A percentile compares a stretch with the other conserved stretches of the same genome.
phyloP scores from a whole-genome alignment of 2,329 filamentous ascomycete species.

The Chaetomium olivaceum region DNA sequence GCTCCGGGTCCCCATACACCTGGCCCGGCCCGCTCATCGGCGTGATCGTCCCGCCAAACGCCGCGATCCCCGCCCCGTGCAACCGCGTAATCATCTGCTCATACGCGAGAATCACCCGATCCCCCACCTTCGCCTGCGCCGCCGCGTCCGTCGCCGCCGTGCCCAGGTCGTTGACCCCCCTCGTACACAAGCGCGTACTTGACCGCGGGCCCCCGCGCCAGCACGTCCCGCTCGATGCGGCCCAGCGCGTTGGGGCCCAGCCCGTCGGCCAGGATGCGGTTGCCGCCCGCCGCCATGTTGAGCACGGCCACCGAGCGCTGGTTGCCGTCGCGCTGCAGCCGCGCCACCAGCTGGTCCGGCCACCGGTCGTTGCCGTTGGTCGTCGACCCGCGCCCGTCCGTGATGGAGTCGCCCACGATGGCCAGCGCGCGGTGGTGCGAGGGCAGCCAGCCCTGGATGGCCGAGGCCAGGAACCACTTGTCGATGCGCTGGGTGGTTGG shows the following conservation, averaged over 20 bases:
- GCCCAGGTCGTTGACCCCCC: slow-evolving; percentile 67
- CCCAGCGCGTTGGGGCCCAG: slow-evolving; percentile 59
- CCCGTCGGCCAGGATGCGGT: slow-evolving; percentile 59
- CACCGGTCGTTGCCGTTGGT: slow-evolving; percentile 58
- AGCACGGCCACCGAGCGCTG: slow-evolving; percentile 39
- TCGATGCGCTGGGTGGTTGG: slow-evolving; percentile 35
- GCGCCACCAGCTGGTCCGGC: slow-evolving; percentile 46
- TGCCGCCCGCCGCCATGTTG: slow-evolving; percentile 66
- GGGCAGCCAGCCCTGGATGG: slow-evolving; percentile 56
- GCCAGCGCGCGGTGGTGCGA: slow-evolving; percentile 47
- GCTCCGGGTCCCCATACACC: slow-evolving; percentile 51
- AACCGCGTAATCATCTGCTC: slow-evolving; percentile 56
- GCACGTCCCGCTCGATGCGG: slow-evolving; percentile 60
- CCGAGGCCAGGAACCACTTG: slow-evolving; percentile 62
- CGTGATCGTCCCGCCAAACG: slow-evolving; percentile 58
- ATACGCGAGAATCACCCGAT: slow-evolving; percentile 55
- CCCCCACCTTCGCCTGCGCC: slow-evolving; percentile 48
- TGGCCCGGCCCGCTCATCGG: slow-evolving; percentile 48
- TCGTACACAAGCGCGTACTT: slow-evolving; percentile 61
- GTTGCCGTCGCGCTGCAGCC: slow-evolving; percentile 44
- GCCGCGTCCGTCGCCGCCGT: slow-evolving; percentile 44
- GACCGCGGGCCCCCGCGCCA: slow-evolving; percentile 54
- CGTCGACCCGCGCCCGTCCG: slow-evolving; percentile 62
- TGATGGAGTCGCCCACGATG: slow-evolving; percentile 67
- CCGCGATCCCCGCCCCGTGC: slow-evolving; percentile 52